Evolutionary conservation across 2,329 filamentous ascomycete species (phyloP).

Genomic region (Drechslera avenae): DNA sequence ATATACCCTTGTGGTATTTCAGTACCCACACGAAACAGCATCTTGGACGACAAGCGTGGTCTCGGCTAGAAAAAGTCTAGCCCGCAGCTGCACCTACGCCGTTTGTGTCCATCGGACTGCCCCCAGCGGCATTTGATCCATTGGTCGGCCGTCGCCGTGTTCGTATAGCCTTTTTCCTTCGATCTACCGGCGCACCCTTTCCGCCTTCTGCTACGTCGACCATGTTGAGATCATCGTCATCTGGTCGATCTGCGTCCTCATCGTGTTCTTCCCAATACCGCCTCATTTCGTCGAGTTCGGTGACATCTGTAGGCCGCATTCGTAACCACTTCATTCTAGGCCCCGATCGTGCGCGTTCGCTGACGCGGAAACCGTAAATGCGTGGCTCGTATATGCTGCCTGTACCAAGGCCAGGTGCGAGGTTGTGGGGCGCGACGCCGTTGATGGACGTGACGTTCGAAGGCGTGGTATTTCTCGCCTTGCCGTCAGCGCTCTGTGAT

Average conservation of each 20-base stretch:
- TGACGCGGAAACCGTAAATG: constrained; percentile 96
- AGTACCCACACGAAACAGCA: background rate
- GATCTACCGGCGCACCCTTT: constrained; percentile 32
- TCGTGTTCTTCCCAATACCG: constrained; percentile 51
- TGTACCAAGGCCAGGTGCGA: constrained; percentile 82
- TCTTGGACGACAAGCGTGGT: background rate
- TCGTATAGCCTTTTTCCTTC: constrained; percentile 47
- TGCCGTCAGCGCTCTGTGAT: constrained; percentile 42
- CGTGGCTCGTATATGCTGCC: constrained; percentile 89
- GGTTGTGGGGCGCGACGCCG: constrained; percentile 83
- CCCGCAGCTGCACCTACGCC: constrained; percentile 40
- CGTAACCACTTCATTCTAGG: constrained; percentile 97
- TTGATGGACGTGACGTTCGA: constrained; percentile 65
- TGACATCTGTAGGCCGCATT: constrained; percentile 78
- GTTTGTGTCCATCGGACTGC: constrained; percentile 51
- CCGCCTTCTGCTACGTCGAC: constrained; percentile 43
- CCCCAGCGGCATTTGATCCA: constrained; percentile 34
- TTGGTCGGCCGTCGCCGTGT: constrained; percentile 45
- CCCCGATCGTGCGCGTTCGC: constrained; percentile 84
- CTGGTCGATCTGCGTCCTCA: constrained; percentile 46
- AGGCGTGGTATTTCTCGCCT: constrained; percentile 42
- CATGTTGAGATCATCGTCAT: constrained; percentile 49
- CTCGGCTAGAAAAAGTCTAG: constrained; percentile 12
- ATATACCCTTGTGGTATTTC: background rate
- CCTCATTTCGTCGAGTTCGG: constrained; percentile 76